Conservation (phyloP, 805 yeast genomes). For the Debaryomyces tyrocola region DNA sequence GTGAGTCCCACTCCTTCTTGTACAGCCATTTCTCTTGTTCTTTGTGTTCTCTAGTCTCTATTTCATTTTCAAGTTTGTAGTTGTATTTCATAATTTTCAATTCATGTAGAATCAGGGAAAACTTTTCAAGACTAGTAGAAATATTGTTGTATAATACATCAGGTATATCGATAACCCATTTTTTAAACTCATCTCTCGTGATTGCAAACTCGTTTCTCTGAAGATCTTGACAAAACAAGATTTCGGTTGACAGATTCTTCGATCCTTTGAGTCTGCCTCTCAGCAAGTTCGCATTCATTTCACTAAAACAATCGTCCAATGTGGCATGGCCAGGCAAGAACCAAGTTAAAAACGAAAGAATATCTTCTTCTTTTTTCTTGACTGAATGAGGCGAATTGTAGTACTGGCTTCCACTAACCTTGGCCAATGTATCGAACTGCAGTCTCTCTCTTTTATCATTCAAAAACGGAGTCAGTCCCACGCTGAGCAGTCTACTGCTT, state of each 20-base stretch:
- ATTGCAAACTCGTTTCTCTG: not conserved
- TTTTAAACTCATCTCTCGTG: slow-evolving; percentile 4
- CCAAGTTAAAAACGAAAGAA: not conserved
- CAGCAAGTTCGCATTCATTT: not conserved
- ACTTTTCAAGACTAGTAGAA: not conserved
- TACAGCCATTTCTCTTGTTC: not conserved
- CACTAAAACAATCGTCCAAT: not conserved
- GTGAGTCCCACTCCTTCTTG: not conserved
- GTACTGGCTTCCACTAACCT: not conserved
- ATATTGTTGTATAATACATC: slow-evolving; percentile 6
- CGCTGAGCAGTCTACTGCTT: not conserved
- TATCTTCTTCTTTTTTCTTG: slow-evolving; percentile 1
- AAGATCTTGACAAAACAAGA: not conserved
- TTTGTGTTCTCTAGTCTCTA: not conserved
- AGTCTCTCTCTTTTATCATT: not conserved
- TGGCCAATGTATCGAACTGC: slow-evolving; percentile 1
- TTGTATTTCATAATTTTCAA: slow-evolving; percentile 4
- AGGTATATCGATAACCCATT: slow-evolving; percentile 9
- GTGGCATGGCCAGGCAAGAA: not conserved
- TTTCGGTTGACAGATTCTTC: not conserved
- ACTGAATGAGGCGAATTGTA: not conserved
- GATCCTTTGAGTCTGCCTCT: not conserved
- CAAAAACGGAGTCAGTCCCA: no score
- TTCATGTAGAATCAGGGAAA: slow-evolving; percentile 3
- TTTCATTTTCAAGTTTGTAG: not conserved